A percentile compares a stretch with the other conserved stretches of the same genome.
Evolutionary conservation across 202 grass and related monocot species (phyloP).

Genomic region (Alloteropsis angusta): DNA sequence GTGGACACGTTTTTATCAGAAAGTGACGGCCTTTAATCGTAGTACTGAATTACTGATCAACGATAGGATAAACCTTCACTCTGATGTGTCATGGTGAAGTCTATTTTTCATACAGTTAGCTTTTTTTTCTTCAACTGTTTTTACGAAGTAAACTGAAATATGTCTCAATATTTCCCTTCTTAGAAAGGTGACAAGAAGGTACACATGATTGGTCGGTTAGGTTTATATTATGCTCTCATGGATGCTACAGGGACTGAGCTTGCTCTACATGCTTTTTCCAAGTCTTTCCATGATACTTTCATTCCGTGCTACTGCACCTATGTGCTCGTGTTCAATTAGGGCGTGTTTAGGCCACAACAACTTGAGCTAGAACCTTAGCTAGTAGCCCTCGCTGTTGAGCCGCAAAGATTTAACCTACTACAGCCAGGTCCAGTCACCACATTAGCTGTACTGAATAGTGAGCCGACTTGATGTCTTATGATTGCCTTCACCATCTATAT

Average conservation of each 20-base stretch:
- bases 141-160: not conserved
- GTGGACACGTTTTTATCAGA: not conserved
- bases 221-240: not conserved
- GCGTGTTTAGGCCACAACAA: conserved; percentile 1
- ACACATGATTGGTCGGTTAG: not conserved
- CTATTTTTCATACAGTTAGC: not conserved
- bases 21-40: not conserved
- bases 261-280: not conserved
- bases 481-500: not conserved
- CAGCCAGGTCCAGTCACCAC: not conserved
- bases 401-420: conserved; percentile 11
- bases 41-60: not conserved
- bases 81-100: not conserved
- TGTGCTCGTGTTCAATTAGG: conserved; percentile 9
- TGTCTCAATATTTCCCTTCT: not conserved
- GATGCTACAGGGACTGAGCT: not conserved
- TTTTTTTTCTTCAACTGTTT: not conserved
- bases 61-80: not conserved
- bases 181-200: conserved; percentile 1
- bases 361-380: not conserved
- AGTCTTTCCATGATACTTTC: not conserved
- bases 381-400: conserved; percentile 6
- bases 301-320: not conserved
- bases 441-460: conserved; percentile 4
- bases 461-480: not conserved